Base-by-base conservation (phyloP, 208 protist genomes). In the Leptomonas pyrrhocoris region DNA sequence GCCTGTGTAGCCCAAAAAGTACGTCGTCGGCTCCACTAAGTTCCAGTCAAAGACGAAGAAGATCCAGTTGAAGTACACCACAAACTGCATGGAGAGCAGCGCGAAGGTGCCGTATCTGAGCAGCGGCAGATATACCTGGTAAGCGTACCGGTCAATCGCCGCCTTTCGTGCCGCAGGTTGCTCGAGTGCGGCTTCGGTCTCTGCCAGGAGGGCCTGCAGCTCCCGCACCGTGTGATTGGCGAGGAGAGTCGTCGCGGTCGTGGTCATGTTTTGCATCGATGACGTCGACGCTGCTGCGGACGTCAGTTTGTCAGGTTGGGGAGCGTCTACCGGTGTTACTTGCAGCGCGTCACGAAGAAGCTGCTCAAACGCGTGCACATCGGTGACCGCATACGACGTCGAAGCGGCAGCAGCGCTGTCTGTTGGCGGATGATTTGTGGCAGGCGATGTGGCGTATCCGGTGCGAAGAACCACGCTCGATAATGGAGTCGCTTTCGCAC, bases 41-140 rank as follows among this genome's bases (percentile, higher is more conserved):
- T 94, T 93, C 91, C 91, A 96, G 55, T 96, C 91, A 57, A 96
- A 96, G 13, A 93, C 80, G 28, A 96, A 68, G 56, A 96, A 96
- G 38, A 94, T 86, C 88, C 88, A 94, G 69, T 86, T 83, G 64
- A 94, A 90, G 60, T 90, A 82, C 25, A 96, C 74, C 6, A 77
- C 70, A 54, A 96, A 88, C 64, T 94, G 86, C 31, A 68, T 2
- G 0, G 72, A 40, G n/a, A 93, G 64, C 27, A 89, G 51, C 9
- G 71, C 65, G 63, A 90, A 70, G 58, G 51, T 77, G 15, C 75
- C 57, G 63, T 83, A 90, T 53, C 75, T 80, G 23, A 94, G 76
- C 0, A 84, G 50, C 1, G 85, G 86, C 45, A 84, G 60, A 48
- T 84, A 86, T 3, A 53, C 27, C 21, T 59, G 55, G 16, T 84